These are phyloP conservation scores for Hypoxylon perforatum DNA, from an alignment of 495 filamentous ascomycete genomes.

Conservation along the genomic window DNA sequence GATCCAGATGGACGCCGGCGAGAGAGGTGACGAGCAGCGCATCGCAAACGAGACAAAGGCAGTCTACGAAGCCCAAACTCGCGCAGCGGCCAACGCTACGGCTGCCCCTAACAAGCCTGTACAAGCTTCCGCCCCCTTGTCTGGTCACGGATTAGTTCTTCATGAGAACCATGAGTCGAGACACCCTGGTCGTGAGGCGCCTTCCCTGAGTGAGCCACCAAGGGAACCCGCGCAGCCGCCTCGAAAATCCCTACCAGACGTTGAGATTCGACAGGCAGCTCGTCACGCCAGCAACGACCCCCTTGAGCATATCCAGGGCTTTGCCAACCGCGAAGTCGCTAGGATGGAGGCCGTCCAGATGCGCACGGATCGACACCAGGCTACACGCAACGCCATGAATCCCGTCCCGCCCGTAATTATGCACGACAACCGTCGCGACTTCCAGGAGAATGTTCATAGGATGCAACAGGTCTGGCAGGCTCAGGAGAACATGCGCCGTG, in stretches of 20 bases:
- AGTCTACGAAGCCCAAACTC: slow-evolving; percentile 57
- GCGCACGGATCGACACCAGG: slow-evolving; percentile 51
- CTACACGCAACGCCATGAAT: slow-evolving; percentile 40
- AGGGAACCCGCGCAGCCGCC: slow-evolving; percentile 12
- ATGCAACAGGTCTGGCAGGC: slow-evolving; percentile 59
- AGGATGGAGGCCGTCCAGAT: slow-evolving; percentile 54
- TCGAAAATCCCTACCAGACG: slow-evolving; percentile 38
- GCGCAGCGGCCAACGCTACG: slow-evolving; percentile 36
- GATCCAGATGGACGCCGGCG: slow-evolving; percentile 58
- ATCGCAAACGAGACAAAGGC: slow-evolving; percentile 60
- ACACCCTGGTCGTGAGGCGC: slow-evolving; percentile 43
- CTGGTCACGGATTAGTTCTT: slow-evolving; percentile 17
- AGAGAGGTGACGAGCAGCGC: slow-evolving; percentile 53
- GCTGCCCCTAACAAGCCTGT: neutral
- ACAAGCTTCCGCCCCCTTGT: slow-evolving; percentile 8
- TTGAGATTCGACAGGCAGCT: slow-evolving; percentile 33
- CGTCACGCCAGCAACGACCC: slow-evolving; percentile 39
- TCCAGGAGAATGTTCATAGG: slow-evolving; percentile 55
- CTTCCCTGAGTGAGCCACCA: slow-evolving; percentile 24
- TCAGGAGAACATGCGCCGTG: slow-evolving; percentile 56
- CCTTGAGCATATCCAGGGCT: slow-evolving; percentile 52
- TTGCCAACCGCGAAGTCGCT: slow-evolving; percentile 56
- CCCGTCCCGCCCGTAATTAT: slow-evolving; percentile 1
- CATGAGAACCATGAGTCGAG: slow-evolving; percentile 43
- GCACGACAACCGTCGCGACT: slow-evolving; percentile 44